Evolutionary conservation across 768 basidiomycete species (phyloP), one percentile per base, ranked within the genome.

Genomic region (Phlebiopsis gigantea): DNA sequence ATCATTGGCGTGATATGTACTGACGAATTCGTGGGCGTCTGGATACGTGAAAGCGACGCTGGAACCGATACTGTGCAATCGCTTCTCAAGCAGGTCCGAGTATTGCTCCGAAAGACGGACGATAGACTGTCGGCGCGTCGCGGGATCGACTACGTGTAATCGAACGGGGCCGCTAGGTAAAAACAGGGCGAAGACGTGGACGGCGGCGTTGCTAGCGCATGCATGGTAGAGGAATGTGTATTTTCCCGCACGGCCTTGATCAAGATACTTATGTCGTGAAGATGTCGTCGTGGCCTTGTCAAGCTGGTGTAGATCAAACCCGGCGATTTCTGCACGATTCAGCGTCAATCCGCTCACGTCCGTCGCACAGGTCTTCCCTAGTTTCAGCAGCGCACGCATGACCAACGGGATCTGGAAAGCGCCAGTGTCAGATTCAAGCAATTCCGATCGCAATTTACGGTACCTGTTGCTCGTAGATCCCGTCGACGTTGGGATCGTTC

Each of bases 401-500:
- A 86, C 73, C 17, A 96, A 79, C 7, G 97, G 92, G 15, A 98
- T 78, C 93, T 94, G 57, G 22, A 42, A 4, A 2, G n/a, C n/a
- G n/a, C n/a, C n/a, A n/a, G n/a, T n/a, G 24, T n/a, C n/a, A n/a
- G n/a, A n/a, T n/a, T n/a, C n/a, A n/a, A n/a, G n/a, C n/a, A n/a
- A n/a, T n/a, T n/a, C n/a, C n/a, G n/a, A n/a, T n/a, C n/a, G n/a
- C n/a, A n/a, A n/a, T n/a, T n/a, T n/a, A n/a, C n/a, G 76, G 43
- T 61, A 93, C 92, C 80, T 98, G 94, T 19, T 87, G 78, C 72
- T 99, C 97, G 65, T 87, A 99, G 3, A 97, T 89, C 1, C 93
- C 93, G 63, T 98, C 93, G 8, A 98, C 92, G 65, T 90, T 93
- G 0, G 95, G 91, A 64, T 95, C 90, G 66, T 97, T 97, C 57